Conservation (phyloP, 2,329 filamentous ascomycete species). For the Aspergillus hiratsukae region DNA sequence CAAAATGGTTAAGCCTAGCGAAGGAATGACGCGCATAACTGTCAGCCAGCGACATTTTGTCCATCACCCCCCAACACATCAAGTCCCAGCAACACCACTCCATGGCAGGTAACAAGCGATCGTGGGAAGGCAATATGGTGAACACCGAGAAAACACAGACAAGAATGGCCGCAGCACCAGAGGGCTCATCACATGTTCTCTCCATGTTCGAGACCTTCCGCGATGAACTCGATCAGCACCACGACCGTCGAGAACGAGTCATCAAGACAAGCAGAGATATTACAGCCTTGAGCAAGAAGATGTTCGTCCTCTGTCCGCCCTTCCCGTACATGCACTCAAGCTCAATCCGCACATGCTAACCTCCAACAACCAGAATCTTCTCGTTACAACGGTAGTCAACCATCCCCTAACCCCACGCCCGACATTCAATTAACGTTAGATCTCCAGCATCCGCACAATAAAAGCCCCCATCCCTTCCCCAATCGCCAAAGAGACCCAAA, state of each 20-base stretch:
- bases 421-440: too few species aligned
- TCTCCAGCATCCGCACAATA: conserved; percentile 37
- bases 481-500: conserved; percentile 65
- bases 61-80: not conserved
- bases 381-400: conserved; percentile 63
- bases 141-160: conserved; percentile 6
- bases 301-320: conserved; percentile 52
- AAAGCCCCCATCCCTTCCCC: conserved; percentile 55
- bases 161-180: conserved; percentile 9
- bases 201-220: conserved; percentile 83
- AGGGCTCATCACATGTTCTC: conserved; percentile 42
- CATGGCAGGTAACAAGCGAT: conserved; percentile 36
- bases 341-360: conserved; percentile 1
- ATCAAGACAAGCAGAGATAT: conserved; percentile 91
- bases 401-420: not conserved
- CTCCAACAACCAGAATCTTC: conserved; percentile 61
- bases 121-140: conserved; percentile 35
- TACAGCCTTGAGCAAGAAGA: conserved; percentile 93
- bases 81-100: not conserved
- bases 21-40: not conserved
- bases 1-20: not conserved
- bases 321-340: not conserved
- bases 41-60: not conserved
- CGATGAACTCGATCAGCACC: conserved; percentile 85
- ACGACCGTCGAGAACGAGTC: conserved; percentile 84